Percentiles rank a stretch among this genome's conserved stretches.
Conservation (phyloP, 495 filamentous ascomycete genomes). For the Rusavskia elegans region DNA sequence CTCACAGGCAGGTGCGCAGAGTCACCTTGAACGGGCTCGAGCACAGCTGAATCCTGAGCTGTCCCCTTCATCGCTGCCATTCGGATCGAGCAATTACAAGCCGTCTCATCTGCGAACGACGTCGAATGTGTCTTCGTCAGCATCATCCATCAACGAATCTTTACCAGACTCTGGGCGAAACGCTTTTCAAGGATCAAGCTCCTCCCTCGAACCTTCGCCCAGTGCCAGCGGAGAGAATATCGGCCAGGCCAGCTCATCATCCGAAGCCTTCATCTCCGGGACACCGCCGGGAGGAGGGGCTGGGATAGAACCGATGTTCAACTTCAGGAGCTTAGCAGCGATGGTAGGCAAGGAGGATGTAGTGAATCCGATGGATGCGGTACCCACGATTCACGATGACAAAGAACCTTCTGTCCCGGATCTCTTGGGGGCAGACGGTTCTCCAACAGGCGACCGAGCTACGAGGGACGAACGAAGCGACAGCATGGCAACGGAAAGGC, state of each 20-base stretch:
- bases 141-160: conserved; percentile 58
- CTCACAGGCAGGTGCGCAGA: conserved; percentile 4
- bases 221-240: conserved; percentile 21
- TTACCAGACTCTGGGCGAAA: conserved; percentile 34
- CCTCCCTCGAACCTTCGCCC: conserved; percentile 25
- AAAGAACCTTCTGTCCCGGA: neutral
- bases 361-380: conserved; percentile 3
- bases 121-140: conserved; percentile 67
- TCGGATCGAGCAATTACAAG: conserved; percentile 21
- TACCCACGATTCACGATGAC: neutral
- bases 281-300: conserved; percentile 33
- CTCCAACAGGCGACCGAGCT: neutral
- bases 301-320: conserved; percentile 67
- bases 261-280: conserved; percentile 23
- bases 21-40: conserved; percentile 14
- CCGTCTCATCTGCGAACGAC: conserved; percentile 63
- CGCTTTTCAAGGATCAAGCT: conserved; percentile 22
- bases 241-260: conserved; percentile 6
- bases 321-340: conserved; percentile 74
- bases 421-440: neutral
- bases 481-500: neutral
- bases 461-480: neutral
- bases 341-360: conserved; percentile 64
- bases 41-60: conserved; percentile 14
- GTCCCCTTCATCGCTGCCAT: conserved; percentile 16